These are phyloP conservation scores for Zygosaccharomyces bailii DNA, from an alignment of 805 yeast genomes.

Conservation along the genomic window DNA sequence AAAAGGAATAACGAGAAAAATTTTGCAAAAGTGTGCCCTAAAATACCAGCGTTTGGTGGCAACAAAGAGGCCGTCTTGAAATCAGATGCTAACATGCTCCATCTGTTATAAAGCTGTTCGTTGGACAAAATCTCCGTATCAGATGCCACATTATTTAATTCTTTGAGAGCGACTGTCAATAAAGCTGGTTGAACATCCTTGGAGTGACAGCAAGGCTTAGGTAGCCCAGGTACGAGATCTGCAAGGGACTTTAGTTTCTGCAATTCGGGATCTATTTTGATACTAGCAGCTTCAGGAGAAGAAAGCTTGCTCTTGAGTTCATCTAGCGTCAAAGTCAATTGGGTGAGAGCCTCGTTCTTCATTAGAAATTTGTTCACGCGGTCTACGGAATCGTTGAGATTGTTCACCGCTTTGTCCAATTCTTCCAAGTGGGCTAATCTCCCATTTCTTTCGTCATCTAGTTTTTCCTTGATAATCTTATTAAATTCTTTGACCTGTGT, in stretches of 20 bases:
- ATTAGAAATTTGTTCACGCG: constrained; percentile 40
- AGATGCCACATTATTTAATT: constrained; percentile 41
- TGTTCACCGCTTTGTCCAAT: constrained; percentile 51
- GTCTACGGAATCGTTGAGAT: constrained; percentile 41
- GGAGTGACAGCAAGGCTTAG: constrained; percentile 24
- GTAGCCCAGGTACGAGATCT: constrained; percentile 26
- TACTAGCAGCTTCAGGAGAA: constrained; percentile 21
- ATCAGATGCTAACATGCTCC: constrained; percentile 79
- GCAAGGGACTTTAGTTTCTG: constrained; percentile 24
- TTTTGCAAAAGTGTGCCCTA: constrained; percentile 83
- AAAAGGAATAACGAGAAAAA: constrained; percentile 72
- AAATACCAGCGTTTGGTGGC: constrained; percentile 93
- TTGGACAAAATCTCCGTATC: constrained; percentile 64
- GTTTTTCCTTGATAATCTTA: constrained; percentile 50
- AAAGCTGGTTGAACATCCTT: constrained; percentile 22
- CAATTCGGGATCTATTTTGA: constrained; percentile 40
- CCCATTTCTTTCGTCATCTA: constrained; percentile 74
- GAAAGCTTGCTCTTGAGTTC: constrained; percentile 24
- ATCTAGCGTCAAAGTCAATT: constrained; percentile 26
- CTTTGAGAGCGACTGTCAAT: constrained; percentile 35
- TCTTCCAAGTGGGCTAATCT: constrained; percentile 67
- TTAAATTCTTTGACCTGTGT: constrained; percentile 68
- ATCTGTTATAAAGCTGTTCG: constrained; percentile 73
- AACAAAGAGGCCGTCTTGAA: constrained; percentile 82
- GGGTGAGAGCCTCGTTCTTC: constrained; percentile 38